A percentile compares a stretch with the other conserved stretches of the same genome.
Evolutionary conservation across 1,284 basidiomycete species (phyloP).

Genomic region (Earliella scabrosa): DNA sequence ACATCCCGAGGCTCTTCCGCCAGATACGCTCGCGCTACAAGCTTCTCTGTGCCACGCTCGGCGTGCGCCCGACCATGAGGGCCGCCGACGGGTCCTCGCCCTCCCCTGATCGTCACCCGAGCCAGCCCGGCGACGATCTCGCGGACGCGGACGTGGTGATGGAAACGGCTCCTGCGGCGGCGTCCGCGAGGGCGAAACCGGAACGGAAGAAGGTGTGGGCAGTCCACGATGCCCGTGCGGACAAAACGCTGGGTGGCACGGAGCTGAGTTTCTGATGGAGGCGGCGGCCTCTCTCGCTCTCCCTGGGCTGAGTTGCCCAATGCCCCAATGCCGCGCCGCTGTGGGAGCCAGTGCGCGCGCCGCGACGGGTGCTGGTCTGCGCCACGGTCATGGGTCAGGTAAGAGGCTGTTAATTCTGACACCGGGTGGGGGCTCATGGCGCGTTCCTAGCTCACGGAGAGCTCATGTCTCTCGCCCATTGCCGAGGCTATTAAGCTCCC

Average conservation of each 20-base stretch:
- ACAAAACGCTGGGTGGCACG: conserved; percentile 9
- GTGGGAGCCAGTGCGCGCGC: background rate
- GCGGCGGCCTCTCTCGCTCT: background rate
- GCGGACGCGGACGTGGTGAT: conserved; percentile 1
- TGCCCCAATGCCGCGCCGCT: conserved; percentile 8
- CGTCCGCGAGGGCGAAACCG: conserved; percentile 1
- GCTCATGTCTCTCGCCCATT: background rate
- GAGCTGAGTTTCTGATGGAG: conserved; percentile 21
- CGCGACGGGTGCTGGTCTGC: background rate
- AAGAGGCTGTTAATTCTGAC: background rate
- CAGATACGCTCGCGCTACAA: conserved; percentile 91
- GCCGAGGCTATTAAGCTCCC: background rate
- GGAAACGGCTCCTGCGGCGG: background rate
- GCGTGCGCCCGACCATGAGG: conserved; percentile 67
- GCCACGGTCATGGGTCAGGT: conserved; percentile 1
- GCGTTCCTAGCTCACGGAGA: conserved; percentile 1
- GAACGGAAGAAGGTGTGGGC: conserved; percentile 27
- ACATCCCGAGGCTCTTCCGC: conserved; percentile 77
- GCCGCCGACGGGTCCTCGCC: conserved; percentile 30
- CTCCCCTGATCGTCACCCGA: conserved; percentile 10
- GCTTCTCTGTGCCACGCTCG: conserved; percentile 83
- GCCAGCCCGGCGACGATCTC: conserved; percentile 14
- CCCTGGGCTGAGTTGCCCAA: background rate
- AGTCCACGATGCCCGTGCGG: conserved; percentile 11
- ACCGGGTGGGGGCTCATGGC: background rate